These are phyloP conservation scores for Endocarpon pusillum DNA, from an alignment of 495 filamentous ascomycete species.

Conservation along the genomic window DNA sequence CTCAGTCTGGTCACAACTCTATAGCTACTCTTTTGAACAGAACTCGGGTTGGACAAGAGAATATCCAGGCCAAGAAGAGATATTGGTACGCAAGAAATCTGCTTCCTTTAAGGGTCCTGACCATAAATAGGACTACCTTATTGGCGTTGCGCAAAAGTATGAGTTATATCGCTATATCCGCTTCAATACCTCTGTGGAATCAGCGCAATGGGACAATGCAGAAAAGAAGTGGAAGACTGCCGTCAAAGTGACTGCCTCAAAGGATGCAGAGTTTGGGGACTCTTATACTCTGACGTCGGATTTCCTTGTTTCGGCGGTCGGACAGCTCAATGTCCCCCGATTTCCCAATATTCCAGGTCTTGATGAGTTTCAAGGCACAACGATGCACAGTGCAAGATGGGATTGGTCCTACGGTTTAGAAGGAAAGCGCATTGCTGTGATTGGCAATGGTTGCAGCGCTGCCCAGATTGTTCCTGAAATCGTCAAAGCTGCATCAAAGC, in stretches of 20 bases:
- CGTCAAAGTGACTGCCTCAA: conserved; percentile 5
- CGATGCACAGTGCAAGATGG: conserved; percentile 39
- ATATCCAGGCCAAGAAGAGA: conserved; percentile 4
- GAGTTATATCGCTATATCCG: conserved; percentile 23
- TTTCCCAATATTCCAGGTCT: conserved; percentile 40
- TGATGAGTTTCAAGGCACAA: conserved; percentile 32
- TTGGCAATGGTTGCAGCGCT: conserved; percentile 34
- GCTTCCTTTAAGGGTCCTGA: conserved; percentile 36
- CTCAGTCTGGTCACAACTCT: not conserved
- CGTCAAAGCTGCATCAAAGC: too few relatives aligned
- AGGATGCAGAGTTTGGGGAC: conserved; percentile 21
- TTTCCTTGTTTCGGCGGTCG: conserved; percentile 38
- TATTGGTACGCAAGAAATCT: conserved; percentile 34
- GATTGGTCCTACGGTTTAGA: conserved; percentile 22
- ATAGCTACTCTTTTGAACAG: not conserved
- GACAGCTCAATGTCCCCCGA: conserved; percentile 36
- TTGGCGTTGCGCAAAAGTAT: conserved; percentile 25
- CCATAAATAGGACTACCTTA: conserved; percentile 44
- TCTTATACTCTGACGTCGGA: conserved; percentile 30
- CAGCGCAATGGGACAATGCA: conserved; percentile 23
- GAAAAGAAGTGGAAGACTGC: conserved; percentile 30
- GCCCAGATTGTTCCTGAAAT: conserved; percentile 46
- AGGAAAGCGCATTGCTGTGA: conserved; percentile 33
- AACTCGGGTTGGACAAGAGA: not conserved
- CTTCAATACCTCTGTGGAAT: conserved; percentile 20